A percentile compares a stretch with the other conserved stretches of the same genome.
phyloP scores from a whole-genome alignment of 805 yeast genomes.

The Candida glaebosa region DNA sequence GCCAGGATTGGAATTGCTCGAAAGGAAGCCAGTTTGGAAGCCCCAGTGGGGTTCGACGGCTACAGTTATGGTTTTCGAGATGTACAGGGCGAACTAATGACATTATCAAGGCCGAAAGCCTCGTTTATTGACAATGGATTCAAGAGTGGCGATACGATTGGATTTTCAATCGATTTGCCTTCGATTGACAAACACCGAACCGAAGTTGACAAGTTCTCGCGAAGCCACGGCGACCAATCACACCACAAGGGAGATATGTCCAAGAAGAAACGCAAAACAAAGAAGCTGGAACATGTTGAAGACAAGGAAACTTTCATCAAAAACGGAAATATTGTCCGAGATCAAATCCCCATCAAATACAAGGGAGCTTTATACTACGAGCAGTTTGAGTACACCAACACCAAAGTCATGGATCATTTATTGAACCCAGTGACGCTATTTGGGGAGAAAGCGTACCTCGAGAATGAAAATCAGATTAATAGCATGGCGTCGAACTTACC shows the following conservation, averaged over 20 bases:
- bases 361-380: conserved; percentile 78
- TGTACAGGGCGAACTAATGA: conserved; percentile 68
- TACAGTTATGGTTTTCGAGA: conserved; percentile 92
- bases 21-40: conserved; percentile 84
- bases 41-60: conserved; percentile 94
- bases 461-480: conserved; percentile 21
- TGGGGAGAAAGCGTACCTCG: conserved; percentile 64
- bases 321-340: conserved; percentile 57
- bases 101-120: conserved; percentile 63
- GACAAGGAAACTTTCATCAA: conserved; percentile 17
- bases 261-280: conserved; percentile 15
- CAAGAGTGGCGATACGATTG: conserved; percentile 76
- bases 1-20: conserved; percentile 82
- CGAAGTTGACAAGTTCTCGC: conserved; percentile 31
- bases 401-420: conserved; percentile 69
- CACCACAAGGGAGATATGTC: conserved; percentile 6
- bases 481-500: conserved; percentile 36
- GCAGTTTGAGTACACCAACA: conserved; percentile 71
- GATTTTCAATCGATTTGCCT: conserved; percentile 74
- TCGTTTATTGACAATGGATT: conserved; percentile 52
- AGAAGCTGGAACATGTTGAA: conserved; percentile 13
- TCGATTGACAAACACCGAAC: conserved; percentile 39
- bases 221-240: conserved; percentile 7
- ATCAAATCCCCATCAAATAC: conserved; percentile 83
- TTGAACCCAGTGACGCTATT: conserved; percentile 68